Base-by-base conservation (phyloP, 192 early-diverging fungal species). In the Entophlyctis helioformis region DNA sequence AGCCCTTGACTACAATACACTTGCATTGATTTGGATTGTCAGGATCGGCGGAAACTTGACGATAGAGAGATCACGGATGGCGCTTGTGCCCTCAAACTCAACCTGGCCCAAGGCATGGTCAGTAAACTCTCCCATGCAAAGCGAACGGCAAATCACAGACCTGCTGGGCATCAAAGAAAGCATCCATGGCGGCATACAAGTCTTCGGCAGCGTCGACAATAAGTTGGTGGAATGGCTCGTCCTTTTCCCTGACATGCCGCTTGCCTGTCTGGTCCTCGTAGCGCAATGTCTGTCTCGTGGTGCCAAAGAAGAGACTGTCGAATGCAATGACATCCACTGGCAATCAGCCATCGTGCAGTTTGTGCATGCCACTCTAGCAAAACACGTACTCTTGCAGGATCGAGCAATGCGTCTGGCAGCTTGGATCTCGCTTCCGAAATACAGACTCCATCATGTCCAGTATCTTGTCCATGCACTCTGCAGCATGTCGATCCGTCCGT, bases 381-480 rank as follows among this genome's bases (percentile, higher is more conserved):
- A 11, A 50, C 11, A 44, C 22, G 34, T 26, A 0, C 15, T 43
- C 43, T 21, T 28, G 41, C 48, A 16, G 11, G n/a, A 39, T 50
- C 21, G 40, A n/a, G 26, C 16, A 19, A 33, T 35, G 19, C 20
- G 18, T 33, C 13, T 22, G 10, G 26, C 21, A 43, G 8, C 9
- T 24, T n/a, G 29, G 1, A 9, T 40, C 23, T 39, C 13, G 28
- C 6, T 13, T 37, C 13, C n/a, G 6, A 22, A 56, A 49, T 1
- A 22, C 51, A 25, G 26, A 28, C 24, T 67, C 50, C 11, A 67
- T 46, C 41, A 67, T 33, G 23, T 53, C 60, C 3, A 67, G 15
- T 27, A 67, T 52, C 19, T 52, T 51, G 45, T 67, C 65, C 65
- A 67, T 67, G 23, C 47, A 60, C 44, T 67, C 60, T 63, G 36